Evolutionary conservation across 768 basidiomycete genomes (phyloP).

Genomic region (Naematelia encephala): DNA sequence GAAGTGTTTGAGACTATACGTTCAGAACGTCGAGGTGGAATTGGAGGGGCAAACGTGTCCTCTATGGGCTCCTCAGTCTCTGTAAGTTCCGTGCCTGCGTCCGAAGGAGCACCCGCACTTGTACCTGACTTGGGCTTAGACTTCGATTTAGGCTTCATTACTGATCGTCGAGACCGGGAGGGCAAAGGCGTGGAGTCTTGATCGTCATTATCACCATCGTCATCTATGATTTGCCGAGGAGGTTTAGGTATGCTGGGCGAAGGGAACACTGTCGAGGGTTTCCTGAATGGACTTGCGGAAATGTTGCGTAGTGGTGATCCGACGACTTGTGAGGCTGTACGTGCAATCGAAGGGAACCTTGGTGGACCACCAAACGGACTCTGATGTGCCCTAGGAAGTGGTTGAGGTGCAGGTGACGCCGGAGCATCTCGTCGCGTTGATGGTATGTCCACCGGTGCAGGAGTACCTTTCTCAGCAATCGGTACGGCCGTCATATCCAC

Average conservation of each 20-base stretch:
- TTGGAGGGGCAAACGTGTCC: background rate
- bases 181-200: background rate
- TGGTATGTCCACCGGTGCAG: slow-evolving; percentile 6
- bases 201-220: slow-evolving; percentile 27
- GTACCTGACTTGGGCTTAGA: background rate
- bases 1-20: background rate
- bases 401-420: slow-evolving; percentile 4
- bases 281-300: slow-evolving; percentile 36
- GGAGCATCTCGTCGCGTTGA: background rate
- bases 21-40: background rate
- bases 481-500: background rate
- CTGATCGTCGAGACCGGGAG: background rate
- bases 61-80: background rate
- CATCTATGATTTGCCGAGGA: slow-evolving; percentile 30
- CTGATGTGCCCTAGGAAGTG: slow-evolving; percentile 5
- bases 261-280: slow-evolving; percentile 10
- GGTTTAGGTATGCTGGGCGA: slow-evolving; percentile 11
- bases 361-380: slow-evolving; percentile 42
- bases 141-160: background rate
- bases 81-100: background rate
- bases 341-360: slow-evolving; percentile 19
- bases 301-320: slow-evolving; percentile 13
- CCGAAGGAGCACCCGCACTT: background rate
- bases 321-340: slow-evolving; percentile 5
- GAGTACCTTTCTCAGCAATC: background rate